phyloP scores from a whole-genome alignment of 2,329 filamentous ascomycete genomes.

The Tolypocladium capitatum region DNA sequence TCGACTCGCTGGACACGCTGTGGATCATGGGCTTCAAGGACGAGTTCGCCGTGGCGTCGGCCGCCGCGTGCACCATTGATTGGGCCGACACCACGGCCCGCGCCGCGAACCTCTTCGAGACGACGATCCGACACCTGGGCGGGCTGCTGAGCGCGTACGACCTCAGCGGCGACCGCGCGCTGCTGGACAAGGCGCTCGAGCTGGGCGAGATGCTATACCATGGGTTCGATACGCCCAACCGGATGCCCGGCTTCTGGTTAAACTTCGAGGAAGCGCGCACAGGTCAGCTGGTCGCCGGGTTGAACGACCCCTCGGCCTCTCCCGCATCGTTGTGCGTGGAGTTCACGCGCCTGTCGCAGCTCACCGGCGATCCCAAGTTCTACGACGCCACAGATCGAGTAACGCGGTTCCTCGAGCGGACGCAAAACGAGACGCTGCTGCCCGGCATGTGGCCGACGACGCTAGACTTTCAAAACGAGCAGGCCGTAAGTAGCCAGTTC shows the following conservation, averaged over 20 bases:
- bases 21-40: conserved; percentile 47
- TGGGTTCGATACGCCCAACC: conserved; percentile 41
- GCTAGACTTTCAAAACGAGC: conserved; percentile 45
- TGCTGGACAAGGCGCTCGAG: conserved; percentile 36
- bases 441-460: conserved; percentile 66
- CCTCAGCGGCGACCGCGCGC: conserved; percentile 28
- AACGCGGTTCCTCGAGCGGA: conserved; percentile 52
- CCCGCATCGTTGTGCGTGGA: conserved; percentile 59
- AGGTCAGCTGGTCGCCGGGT: conserved; percentile 33
- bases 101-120: conserved; percentile 40
- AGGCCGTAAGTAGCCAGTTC: conserved; percentile 31
- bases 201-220: conserved; percentile 41
- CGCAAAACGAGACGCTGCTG: conserved; percentile 55
- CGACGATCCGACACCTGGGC: conserved; percentile 40
- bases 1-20: conserved; percentile 48
- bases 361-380: conserved; percentile 60
- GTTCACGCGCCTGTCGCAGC: conserved; percentile 60
- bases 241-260: conserved; percentile 33
- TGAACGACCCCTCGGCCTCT: conserved; percentile 33
- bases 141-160: conserved; percentile 39
- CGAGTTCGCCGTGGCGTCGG: conserved; percentile 42
- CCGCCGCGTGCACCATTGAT: conserved; percentile 34
- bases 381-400: conserved; percentile 67
- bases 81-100: conserved; percentile 31
- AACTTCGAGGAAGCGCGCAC: conserved; percentile 29